Evolutionary conservation across 2,329 filamentous ascomycete genomes (phyloP), one percentile per base, ranked within the genome.

Genomic region (Calonectria hongkongensis): DNA sequence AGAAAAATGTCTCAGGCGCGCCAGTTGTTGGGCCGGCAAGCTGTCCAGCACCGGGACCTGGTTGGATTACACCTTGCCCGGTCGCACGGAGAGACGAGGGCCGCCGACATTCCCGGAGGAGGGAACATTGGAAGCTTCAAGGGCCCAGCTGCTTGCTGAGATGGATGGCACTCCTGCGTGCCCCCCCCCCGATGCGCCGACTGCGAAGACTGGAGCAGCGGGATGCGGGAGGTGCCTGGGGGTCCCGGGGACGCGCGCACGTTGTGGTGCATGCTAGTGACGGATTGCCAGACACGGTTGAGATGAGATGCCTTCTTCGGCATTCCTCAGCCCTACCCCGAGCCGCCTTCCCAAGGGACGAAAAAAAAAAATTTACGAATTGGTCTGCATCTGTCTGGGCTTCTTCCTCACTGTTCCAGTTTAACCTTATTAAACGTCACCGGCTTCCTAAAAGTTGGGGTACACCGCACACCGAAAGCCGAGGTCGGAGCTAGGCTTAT

Each of bases 401-500:
- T 12, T 68, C 10, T 62, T 21, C 30, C 43, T 71, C 58, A 63
- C 65, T 50, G 41, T 70, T 73, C 67, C 56, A 67, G 63, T 50
- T 70, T 70, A 74, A 78, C 54, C 63, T 68, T 72, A 58, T 75
- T 71, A 45, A 68, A 64, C 56, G 50, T 78, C 56, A 67, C 60
- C 66, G 66, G 30, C 51, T 66, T 60, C 65, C 54, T 15, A 65
- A 60, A 64, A 62, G 56, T 70, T 68, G 70, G 67, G 63, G 72
- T 45, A 56, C 47, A 71, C 68, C 68, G 77, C 69, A 76, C 73
- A 77, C 76, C 73, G 77, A 76, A 78, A 72, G 72, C 78, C 78
- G 76, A 79, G 69, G 72, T 77, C 78, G 78, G 78, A 79, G 66
- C 73, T 74, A 72, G 71, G 66, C 77, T 73, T 60, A 54, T 62